phyloP scores from a whole-genome alignment of 768 basidiomycete genomes.

The Lyophyllum atratum region DNA sequence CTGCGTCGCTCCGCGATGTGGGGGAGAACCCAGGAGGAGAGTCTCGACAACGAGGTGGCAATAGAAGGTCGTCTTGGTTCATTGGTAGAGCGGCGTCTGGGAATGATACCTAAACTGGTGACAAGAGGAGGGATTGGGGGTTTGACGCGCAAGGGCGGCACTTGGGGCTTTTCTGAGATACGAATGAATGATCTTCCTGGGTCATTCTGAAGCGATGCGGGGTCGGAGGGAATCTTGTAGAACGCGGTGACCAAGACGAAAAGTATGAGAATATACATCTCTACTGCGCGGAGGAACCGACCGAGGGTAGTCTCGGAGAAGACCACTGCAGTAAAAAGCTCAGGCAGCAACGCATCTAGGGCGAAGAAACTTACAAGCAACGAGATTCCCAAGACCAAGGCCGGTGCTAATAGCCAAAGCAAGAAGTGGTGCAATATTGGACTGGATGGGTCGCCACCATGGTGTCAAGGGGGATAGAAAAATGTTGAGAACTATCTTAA shows the following conservation, averaged over 20 bases:
- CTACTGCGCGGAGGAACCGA: constrained; percentile 64
- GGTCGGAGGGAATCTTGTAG: constrained; percentile 18
- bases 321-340: constrained; percentile 42
- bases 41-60: constrained; percentile 1
- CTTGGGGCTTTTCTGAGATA: constrained; percentile 7
- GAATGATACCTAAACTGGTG: neutral
- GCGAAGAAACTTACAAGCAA: constrained; percentile 50
- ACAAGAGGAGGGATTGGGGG: neutral
- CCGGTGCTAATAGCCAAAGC: constrained; percentile 54
- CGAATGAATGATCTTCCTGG: constrained; percentile 6
- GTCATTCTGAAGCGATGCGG: constrained; percentile 6
- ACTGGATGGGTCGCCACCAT: constrained; percentile 44
- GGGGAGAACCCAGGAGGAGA: constrained; percentile 17
- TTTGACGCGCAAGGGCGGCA: constrained; percentile 1
- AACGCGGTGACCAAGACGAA: constrained; percentile 53
- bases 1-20: constrained; percentile 9
- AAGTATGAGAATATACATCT: constrained; percentile 64
- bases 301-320: constrained; percentile 73
- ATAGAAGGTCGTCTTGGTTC: neutral
- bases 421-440: constrained; percentile 50
- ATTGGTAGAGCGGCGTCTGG: neutral
- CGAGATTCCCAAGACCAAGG: constrained; percentile 57
- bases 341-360: neutral
- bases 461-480: constrained; percentile 42
- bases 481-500: constrained; percentile 64